Evolutionary conservation across 2,329 filamentous ascomycete genomes (phyloP).

Genomic region (Diplodia seriata): DNA sequence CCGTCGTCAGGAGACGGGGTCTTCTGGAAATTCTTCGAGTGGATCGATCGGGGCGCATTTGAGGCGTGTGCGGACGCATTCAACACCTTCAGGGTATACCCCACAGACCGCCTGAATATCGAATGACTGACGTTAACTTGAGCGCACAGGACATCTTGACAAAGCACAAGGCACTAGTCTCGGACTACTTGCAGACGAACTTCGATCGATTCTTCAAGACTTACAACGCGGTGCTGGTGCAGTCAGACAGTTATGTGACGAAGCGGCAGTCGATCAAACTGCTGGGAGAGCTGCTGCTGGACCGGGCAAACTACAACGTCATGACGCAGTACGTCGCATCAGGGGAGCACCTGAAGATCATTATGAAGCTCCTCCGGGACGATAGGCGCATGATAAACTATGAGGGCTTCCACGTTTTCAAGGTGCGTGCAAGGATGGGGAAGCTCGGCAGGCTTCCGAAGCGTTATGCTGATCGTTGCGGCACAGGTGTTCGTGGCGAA

Average conservation of each 20-base stretch:
- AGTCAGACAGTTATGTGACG: slow-evolving; percentile 95
- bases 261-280: slow-evolving; percentile 98
- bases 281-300: slow-evolving; percentile 90
- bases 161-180: slow-evolving; percentile 89
- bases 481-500: slow-evolving; percentile 91
- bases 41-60: slow-evolving; percentile 96
- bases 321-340: slow-evolving; percentile 98
- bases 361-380: slow-evolving; percentile 95
- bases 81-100: slow-evolving; percentile 84
- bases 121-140: slow-evolving; percentile 13
- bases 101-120: neutral
- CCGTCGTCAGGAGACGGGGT: slow-evolving; percentile 81
- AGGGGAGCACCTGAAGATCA: slow-evolving; percentile 94
- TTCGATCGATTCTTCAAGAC: slow-evolving; percentile 91
- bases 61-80: slow-evolving; percentile 98
- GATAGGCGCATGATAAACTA: slow-evolving; percentile 99
- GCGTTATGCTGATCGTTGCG: slow-evolving; percentile 18
- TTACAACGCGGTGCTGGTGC: slow-evolving; percentile 87
- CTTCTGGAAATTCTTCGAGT: slow-evolving; percentile 96
- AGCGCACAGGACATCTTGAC: slow-evolving; percentile 80
- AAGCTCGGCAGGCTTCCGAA: slow-evolving; percentile 21
- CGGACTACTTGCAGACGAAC: slow-evolving; percentile 85
- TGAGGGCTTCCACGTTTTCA: slow-evolving; percentile 99
- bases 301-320: slow-evolving; percentile 94
- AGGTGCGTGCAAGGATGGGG: slow-evolving; percentile 57